A percentile compares a stretch with the other conserved stretches of the same genome.
These are phyloP conservation scores for Penicillium silybi DNA, from an alignment of 495 filamentous ascomycete species.

Conservation along the genomic window DNA sequence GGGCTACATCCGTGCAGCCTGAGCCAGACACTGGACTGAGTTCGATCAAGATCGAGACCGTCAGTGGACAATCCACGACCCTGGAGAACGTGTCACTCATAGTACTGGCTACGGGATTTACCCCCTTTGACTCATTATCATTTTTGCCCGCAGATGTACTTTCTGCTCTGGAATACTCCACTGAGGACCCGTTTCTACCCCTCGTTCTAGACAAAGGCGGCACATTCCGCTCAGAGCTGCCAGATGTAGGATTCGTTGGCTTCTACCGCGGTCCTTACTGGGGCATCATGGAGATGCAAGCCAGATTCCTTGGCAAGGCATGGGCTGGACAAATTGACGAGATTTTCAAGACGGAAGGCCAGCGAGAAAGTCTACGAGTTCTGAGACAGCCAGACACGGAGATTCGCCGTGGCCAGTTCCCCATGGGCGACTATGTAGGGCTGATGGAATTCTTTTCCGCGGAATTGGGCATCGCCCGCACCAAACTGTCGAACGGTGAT, in stretches of 20 bases:
- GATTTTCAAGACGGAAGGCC: conserved; percentile 7
- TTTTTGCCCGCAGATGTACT: conserved; percentile 58
- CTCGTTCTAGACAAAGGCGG: conserved; percentile 64
- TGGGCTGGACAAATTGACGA: conserved; percentile 27
- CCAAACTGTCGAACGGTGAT: background rate
- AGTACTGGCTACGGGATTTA: conserved; percentile 75
- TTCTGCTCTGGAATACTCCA: conserved; percentile 50
- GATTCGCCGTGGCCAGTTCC: conserved; percentile 59
- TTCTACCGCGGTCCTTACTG: conserved; percentile 86
- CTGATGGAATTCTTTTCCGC: conserved; percentile 67
- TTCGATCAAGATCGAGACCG: conserved; percentile 30
- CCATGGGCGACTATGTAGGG: conserved; percentile 77
- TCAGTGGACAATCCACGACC: conserved; percentile 14
- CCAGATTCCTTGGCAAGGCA: conserved; percentile 53
- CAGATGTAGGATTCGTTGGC: conserved; percentile 74
- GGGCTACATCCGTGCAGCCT: conserved; percentile 21
- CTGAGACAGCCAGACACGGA: conserved; percentile 28
- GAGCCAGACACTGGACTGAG: conserved; percentile 22
- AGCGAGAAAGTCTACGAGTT: conserved; percentile 22
- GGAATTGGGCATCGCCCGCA: conserved; percentile 40
- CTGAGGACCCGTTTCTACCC: conserved; percentile 56
- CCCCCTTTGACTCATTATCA: conserved; percentile 53
- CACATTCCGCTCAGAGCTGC: conserved; percentile 55
- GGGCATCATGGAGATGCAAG: conserved; percentile 85
- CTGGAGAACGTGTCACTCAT: conserved; percentile 60